Conservation (phyloP, 163 green algal genomes). For the Scenedesmus sp. region DNA sequence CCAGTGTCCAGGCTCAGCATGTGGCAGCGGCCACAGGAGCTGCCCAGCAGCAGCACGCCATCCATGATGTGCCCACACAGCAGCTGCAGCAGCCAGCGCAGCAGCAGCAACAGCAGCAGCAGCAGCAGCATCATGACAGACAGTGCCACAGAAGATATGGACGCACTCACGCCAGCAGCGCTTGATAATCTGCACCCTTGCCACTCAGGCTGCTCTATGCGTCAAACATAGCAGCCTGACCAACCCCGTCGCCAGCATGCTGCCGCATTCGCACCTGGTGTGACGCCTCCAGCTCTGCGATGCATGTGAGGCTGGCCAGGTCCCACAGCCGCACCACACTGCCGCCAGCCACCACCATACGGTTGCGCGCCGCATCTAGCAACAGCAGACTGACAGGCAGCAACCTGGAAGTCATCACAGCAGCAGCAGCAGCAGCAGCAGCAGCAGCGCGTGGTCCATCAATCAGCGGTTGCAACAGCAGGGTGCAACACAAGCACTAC, state of each 20-base stretch:
- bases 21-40: slow-evolving; percentile 23
- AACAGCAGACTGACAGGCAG: slow-evolving; percentile 25
- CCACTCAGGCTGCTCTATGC: not conserved
- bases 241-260: not conserved
- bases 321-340: slow-evolving; percentile 28
- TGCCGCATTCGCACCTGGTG: not conserved
- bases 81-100: not conserved
- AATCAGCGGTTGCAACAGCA: not conserved
- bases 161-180: no score
- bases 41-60: slow-evolving; percentile 31
- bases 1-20: slow-evolving; percentile 19
- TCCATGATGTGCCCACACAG: slow-evolving; percentile 40
- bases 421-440: not conserved
- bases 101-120: not conserved
- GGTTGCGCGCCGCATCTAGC: slow-evolving; percentile 17
- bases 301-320: slow-evolving; percentile 6
- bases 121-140: not conserved
- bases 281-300: slow-evolving; percentile 27
- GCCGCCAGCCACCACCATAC: slow-evolving; percentile 34
- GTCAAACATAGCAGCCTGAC: not conserved
- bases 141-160: not conserved
- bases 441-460: not conserved
- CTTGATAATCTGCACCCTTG: no score
- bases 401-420: not conserved
- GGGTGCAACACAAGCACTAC: not conserved